These are phyloP conservation scores for Aureobasidium sp. DNA, from an alignment of 2,329 filamentous ascomycete genomes.

Conservation along the genomic window DNA sequence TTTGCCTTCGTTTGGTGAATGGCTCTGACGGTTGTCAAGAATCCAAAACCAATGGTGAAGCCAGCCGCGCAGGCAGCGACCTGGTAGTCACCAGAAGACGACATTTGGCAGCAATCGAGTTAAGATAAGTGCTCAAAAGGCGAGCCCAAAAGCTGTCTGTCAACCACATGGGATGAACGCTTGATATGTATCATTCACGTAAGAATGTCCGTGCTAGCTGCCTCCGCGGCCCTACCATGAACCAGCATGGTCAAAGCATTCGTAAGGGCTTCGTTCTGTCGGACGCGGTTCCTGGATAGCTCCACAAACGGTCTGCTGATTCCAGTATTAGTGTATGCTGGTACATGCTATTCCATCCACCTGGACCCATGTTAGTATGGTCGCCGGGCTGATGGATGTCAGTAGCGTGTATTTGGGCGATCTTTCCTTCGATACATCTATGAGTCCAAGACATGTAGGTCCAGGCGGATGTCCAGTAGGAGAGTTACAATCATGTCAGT, in stretches of 20 bases:
- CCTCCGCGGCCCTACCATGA: background rate
- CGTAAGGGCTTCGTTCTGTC: background rate
- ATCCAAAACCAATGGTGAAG: slow-evolving; percentile 35
- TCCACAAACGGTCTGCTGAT: background rate
- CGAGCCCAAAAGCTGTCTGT: background rate
- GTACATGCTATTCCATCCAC: background rate
- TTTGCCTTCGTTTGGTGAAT: slow-evolving; percentile 24
- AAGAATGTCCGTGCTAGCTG: background rate
- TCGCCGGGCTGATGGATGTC: background rate
- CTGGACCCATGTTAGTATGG: background rate
- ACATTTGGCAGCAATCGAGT: background rate
- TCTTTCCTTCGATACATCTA: background rate
- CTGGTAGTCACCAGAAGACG: slow-evolving; percentile 10
- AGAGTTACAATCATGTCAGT: background rate
- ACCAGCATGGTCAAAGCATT: background rate
- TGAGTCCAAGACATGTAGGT: background rate
- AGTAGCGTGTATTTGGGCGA: background rate
- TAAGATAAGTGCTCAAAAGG: background rate
- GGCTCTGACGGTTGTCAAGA: slow-evolving; percentile 31
- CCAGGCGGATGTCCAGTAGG: too few species aligned
- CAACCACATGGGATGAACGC: background rate
- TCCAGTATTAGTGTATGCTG: background rate
- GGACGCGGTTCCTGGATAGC: background rate
- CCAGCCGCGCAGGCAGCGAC: slow-evolving; percentile 18
- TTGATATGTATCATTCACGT: background rate